phyloP scores from a whole-genome alignment of 306 rosid genomes.

The Acmispon strigosus region DNA sequence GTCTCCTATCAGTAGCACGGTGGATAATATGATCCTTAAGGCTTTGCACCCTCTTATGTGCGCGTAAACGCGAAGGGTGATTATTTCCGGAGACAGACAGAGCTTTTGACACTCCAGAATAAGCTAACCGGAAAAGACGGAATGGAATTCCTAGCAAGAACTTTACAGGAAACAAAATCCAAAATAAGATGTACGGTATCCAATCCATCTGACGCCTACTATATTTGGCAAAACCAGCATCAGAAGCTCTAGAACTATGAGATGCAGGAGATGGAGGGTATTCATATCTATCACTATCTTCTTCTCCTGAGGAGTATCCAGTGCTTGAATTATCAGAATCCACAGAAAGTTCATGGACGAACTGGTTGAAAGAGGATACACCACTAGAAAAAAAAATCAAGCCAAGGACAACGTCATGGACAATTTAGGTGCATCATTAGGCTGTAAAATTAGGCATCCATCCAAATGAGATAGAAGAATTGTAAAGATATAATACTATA shows the following conservation, averaged over 20 bases:
- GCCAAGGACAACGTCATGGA: slow-evolving; percentile 17
- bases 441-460: not conserved
- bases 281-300: slow-evolving; percentile 49
- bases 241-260: slow-evolving; percentile 58
- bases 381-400: slow-evolving; percentile 52
- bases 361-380: slow-evolving; percentile 84
- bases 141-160: slow-evolving; percentile 50
- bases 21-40: slow-evolving; percentile 72
- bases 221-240: slow-evolving; percentile 32
- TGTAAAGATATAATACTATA: no score
- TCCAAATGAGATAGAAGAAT: not conserved
- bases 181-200: slow-evolving; percentile 42
- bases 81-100: slow-evolving; percentile 26
- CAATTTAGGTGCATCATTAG: not conserved
- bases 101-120: slow-evolving; percentile 17
- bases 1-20: slow-evolving; percentile 79
- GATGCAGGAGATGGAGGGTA: slow-evolving; percentile 53
- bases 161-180: slow-evolving; percentile 55
- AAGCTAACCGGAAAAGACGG: slow-evolving; percentile 26
- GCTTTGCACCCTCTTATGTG: slow-evolving; percentile 43
- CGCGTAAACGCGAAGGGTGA: slow-evolving; percentile 19
- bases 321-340: slow-evolving; percentile 71
- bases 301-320: slow-evolving; percentile 61
- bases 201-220: slow-evolving; percentile 41
- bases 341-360: slow-evolving; percentile 79